Evolutionary conservation across 164 flowering plant species (phyloP).

Genomic region (Berberis vulgaris): DNA sequence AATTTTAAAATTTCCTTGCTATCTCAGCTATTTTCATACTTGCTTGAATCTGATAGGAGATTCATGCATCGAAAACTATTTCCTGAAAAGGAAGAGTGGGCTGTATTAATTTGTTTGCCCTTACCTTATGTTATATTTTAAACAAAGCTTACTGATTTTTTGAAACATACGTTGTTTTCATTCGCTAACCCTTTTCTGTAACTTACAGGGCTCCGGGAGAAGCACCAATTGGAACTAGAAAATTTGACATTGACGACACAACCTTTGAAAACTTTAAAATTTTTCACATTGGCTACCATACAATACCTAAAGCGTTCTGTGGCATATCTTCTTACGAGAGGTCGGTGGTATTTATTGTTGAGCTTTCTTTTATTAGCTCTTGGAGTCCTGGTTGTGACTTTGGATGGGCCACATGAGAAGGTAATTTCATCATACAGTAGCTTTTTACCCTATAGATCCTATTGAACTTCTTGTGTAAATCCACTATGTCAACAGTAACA

Average conservation of each 20-base stretch:
- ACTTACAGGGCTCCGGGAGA: conserved; percentile 42
- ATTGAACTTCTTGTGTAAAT: not conserved
- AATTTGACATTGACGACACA: conserved; percentile 54
- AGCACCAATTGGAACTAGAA: conserved; percentile 57
- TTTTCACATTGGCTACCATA: conserved; percentile 42
- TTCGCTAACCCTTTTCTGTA: not conserved
- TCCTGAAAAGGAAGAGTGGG: too few relatives aligned
- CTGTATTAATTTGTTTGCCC: too few relatives aligned
- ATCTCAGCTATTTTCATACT: too few relatives aligned
- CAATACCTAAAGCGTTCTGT: conserved; percentile 42
- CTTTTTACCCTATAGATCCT: not conserved
- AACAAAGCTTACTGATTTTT: too few relatives aligned
- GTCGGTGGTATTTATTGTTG: conserved; percentile 57
- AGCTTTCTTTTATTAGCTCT: conserved; percentile 19
- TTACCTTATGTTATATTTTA: too few relatives aligned
- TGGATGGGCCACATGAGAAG: conserved; percentile 83
- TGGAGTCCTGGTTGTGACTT: conserved; percentile 37
- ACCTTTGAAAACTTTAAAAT: conserved; percentile 61
- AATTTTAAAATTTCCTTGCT: too few relatives aligned
- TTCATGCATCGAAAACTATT: too few relatives aligned
- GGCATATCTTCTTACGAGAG: conserved; percentile 51
- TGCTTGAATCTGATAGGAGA: too few relatives aligned
- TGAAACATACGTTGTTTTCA: not conserved
- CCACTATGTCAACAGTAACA: not conserved
- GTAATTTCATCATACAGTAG: conserved; percentile 20